Evolutionary conservation across 345 rosid genomes (phyloP), one percentile per base, ranked within the genome.

Genomic region (Hibiscus tridactylites): DNA sequence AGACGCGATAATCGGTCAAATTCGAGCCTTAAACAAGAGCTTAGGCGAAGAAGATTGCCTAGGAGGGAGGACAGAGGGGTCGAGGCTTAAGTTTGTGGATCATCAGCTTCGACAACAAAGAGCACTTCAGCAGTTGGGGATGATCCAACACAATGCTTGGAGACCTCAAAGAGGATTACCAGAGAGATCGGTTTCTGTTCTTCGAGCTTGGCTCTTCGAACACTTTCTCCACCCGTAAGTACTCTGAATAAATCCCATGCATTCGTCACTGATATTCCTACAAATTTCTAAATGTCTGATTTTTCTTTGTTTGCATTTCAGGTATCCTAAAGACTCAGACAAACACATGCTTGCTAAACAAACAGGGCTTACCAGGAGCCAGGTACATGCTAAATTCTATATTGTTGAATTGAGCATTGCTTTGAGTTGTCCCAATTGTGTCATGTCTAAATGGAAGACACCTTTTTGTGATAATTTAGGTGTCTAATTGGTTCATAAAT

Each of bases 101-200:
- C 91, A 88, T 76, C 98, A 94, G 26, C 85, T 91, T 74, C 86
- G 97, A 57, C 98, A 94, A 78, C 98, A 94, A 73, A 84, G 97
- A 50, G 96, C 98, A 37, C 96, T 94, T 79, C 98, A 94, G 73
- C 98, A 94, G 50, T 80, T 94, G 80, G 98, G 98, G 65, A 90
- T 94, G 97, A 88, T 90, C 82, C 98, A 94, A 85, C 97, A 91
- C 78, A 91, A 91, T 81, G 98, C 98, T 75, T 94, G 98, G 98
- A 88, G 98, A 88, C 97, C 97, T 77, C 98, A 94, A 76, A 80
- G 98, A 79, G 98, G 98, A 76, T 81, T 94, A 68, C 98, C 98
- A 0, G 98, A 94, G 79, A 80, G 97, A 73, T 90, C 98, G 0
- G 97, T 94, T 56, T 94, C 98, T 0, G 92, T 94, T 44, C 98